These are phyloP conservation scores for Schizochytrium sp. DNA, from an alignment of 108 stramenopile species.

Conservation along the genomic window DNA sequence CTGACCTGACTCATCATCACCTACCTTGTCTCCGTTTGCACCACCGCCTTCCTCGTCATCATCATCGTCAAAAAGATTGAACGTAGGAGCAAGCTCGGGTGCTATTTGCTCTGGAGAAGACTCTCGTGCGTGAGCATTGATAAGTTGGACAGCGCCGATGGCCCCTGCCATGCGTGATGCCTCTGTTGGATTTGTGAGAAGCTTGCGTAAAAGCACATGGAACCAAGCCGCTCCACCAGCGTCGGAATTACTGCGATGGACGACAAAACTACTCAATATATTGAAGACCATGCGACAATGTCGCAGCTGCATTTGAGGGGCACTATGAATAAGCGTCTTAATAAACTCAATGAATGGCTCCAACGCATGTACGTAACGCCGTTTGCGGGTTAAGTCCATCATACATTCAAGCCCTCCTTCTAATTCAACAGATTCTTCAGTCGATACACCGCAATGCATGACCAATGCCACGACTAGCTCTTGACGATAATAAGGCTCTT, in stretches of 20 bases:
- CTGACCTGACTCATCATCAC: background rate
- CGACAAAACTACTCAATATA: slow-evolving; percentile 12
- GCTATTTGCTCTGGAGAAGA: background rate
- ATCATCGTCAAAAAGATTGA: slow-evolving; percentile 35
- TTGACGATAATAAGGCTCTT: slow-evolving; percentile 35
- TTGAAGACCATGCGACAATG: slow-evolving; percentile 54
- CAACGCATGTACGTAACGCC: slow-evolving; percentile 1
- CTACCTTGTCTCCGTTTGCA: background rate
- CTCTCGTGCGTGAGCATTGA: slow-evolving; percentile 25
- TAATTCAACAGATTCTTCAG: slow-evolving; percentile 7
- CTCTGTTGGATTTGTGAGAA: slow-evolving; percentile 26
- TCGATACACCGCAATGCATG: slow-evolving; percentile 35
- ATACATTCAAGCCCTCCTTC: slow-evolving; percentile 2
- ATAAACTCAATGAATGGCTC: slow-evolving; percentile 38
- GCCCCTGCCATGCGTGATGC: background rate
- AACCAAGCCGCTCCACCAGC: slow-evolving; percentile 32
- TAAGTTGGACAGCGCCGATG: slow-evolving; percentile 7
- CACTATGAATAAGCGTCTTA: slow-evolving; percentile 57
- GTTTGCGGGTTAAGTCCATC: background rate
- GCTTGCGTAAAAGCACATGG: slow-evolving; percentile 13
- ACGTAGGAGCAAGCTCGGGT: background rate
- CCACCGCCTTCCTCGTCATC: background rate
- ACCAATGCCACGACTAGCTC: slow-evolving; percentile 50
- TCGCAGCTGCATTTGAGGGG: slow-evolving; percentile 16
- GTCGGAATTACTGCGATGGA: slow-evolving; percentile 1